Percentiles rank a stretch among this genome's conserved stretches.
Evolutionary conservation across 163 green algal genomes (phyloP).

Genomic region (Volvox carteri): DNA sequence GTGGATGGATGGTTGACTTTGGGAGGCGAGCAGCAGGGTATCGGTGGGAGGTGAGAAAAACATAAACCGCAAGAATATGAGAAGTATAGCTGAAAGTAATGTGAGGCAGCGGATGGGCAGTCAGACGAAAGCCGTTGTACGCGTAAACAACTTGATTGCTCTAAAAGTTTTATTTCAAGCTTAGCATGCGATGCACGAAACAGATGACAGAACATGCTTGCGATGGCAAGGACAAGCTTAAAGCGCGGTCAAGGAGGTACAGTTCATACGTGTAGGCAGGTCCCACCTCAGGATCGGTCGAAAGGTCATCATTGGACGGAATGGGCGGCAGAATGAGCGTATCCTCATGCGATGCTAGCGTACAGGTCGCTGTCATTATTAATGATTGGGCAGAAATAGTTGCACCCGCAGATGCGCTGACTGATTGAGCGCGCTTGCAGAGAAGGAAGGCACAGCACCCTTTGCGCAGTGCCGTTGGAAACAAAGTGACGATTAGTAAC

Average conservation of each 20-base stretch:
- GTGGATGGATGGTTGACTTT: too few species aligned
- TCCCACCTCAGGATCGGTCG: slow-evolving; percentile 74
- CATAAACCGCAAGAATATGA: too few species aligned
- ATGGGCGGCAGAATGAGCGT: slow-evolving; percentile 71
- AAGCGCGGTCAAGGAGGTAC: slow-evolving; percentile 45
- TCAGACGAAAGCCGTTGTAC: too few species aligned
- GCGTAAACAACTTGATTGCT: too few species aligned
- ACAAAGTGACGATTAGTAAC: not conserved
- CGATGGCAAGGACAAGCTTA: too few species aligned
- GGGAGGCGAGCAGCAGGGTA: too few species aligned
- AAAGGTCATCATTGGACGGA: slow-evolving; percentile 72
- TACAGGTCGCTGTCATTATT: not conserved
- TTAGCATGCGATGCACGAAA: too few species aligned
- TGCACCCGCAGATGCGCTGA: not conserved
- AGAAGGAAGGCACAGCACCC: not conserved
- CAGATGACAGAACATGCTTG: too few species aligned
- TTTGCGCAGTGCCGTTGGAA: not conserved
- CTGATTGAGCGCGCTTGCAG: not conserved
- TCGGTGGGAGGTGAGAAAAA: too few species aligned
- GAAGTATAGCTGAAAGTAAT: too few species aligned
- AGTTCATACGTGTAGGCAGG: not conserved
- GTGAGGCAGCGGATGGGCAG: too few species aligned
- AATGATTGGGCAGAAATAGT: not conserved
- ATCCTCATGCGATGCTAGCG: slow-evolving; percentile 47
- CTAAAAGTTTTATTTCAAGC: too few species aligned